phyloP scores from a whole-genome alignment of 768 basidiomycete genomes.

The Pholiota molesta region DNA sequence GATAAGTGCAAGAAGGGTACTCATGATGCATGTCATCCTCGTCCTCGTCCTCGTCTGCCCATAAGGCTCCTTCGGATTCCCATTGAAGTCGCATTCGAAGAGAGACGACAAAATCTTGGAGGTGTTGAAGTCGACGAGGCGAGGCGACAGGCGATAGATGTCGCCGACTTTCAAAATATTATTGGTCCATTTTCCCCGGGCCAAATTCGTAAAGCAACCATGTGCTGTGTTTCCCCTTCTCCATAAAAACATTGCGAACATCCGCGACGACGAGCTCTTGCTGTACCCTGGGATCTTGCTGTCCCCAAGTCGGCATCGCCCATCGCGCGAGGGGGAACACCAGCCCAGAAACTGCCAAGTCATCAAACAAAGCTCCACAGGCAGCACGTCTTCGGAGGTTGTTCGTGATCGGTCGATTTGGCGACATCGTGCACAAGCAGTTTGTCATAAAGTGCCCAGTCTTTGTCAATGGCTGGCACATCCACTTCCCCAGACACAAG shows the following conservation, averaged over 20 bases:
- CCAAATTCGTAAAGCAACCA: conserved; percentile 43
- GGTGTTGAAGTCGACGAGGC: conserved; percentile 57
- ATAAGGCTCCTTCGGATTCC: conserved; percentile 21
- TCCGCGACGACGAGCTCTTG: conserved; percentile 43
- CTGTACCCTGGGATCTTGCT: conserved; percentile 41
- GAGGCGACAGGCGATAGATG: conserved; percentile 48
- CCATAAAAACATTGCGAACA: conserved; percentile 39
- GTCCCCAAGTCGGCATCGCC: conserved; percentile 39
- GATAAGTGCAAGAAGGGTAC: conserved; percentile 50
- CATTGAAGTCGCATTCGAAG: conserved; percentile 49
- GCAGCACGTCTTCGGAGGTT: conserved; percentile 29
- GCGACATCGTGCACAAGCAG: conserved; percentile 41
- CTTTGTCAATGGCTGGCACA: conserved; percentile 40
- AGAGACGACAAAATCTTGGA: conserved; percentile 47
- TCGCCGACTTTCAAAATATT: conserved; percentile 33
- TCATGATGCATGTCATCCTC: conserved; percentile 12
- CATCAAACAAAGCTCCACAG: conserved; percentile 54
- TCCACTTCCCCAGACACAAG: conserved; percentile 48
- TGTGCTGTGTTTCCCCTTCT: conserved; percentile 31
- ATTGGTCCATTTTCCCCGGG: conserved; percentile 23
- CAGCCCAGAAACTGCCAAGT: conserved; percentile 47
- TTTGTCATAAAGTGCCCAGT: conserved; percentile 46
- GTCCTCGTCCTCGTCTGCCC: conserved; percentile 6
- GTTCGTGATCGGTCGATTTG: conserved; percentile 19
- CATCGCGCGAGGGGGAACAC: conserved; percentile 46